A percentile compares a stretch with the other conserved stretches of the same genome.
Evolutionary conservation across 805 yeast species (phyloP).

Genomic region (Kodamaea leandrae): DNA sequence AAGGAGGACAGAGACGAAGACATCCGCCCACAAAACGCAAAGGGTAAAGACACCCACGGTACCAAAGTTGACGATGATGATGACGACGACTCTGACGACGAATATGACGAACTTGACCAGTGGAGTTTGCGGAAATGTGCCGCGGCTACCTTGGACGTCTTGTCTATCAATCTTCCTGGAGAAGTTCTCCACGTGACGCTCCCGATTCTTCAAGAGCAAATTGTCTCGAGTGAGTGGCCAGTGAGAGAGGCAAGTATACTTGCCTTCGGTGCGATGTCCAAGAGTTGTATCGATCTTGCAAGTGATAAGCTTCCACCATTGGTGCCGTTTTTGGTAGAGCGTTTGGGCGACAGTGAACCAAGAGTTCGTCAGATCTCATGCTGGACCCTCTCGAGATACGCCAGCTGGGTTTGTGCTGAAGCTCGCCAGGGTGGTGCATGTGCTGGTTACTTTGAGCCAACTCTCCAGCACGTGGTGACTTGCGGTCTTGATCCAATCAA

Average conservation of each 20-base stretch:
- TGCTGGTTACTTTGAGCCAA: constrained; percentile 69
- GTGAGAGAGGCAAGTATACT: constrained; percentile 89
- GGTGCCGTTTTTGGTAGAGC: constrained; percentile 80
- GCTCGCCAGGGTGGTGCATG: constrained; percentile 60
- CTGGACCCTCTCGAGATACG: constrained; percentile 90
- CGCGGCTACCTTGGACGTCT: constrained; percentile 85
- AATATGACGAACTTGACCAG: constrained; percentile 67
- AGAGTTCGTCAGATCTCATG: constrained; percentile 91
- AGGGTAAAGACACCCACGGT: constrained; percentile 47
- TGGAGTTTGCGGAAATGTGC: constrained; percentile 95
- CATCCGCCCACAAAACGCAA: constrained; percentile 77
- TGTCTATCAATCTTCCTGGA: constrained; percentile 66
- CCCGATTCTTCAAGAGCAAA: constrained; percentile 71
- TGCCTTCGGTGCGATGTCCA: constrained; percentile 94
- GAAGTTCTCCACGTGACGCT: constrained; percentile 65
- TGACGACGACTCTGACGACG: constrained; percentile 65
- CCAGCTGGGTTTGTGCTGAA: constrained; percentile 76
- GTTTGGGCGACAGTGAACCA: constrained; percentile 72
- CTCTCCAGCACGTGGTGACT: constrained; percentile 69
- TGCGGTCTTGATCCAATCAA: constrained; percentile 82
- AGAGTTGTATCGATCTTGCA: constrained; percentile 75
- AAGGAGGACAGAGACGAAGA: constrained; percentile 85
- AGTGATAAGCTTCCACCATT: constrained; percentile 72
- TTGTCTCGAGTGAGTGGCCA: constrained; percentile 77
- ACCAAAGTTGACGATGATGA: constrained; percentile 43